phyloP scores from a whole-genome alignment of 306 rosid species.

The Arachis hypogaea region DNA sequence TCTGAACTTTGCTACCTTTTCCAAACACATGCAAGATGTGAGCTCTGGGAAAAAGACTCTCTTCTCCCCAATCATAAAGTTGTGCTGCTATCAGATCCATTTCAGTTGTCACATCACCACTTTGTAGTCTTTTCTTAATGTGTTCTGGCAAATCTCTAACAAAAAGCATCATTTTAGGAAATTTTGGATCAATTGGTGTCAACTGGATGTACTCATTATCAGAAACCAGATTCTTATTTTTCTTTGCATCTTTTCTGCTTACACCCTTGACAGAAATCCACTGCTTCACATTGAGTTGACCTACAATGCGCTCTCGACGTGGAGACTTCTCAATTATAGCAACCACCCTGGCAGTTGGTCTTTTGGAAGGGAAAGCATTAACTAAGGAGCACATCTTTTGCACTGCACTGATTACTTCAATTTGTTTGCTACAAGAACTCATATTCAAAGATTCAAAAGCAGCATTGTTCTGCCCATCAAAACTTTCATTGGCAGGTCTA shows the following conservation, averaged over 20 bases:
- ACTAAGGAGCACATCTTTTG: conserved; percentile 59
- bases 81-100: conserved; percentile 74
- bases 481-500: conserved; percentile 45
- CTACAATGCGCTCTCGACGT: conserved; percentile 68
- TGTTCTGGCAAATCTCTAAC: conserved; percentile 58
- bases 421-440: conserved; percentile 48
- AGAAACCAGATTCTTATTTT: conserved; percentile 44
- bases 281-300: conserved; percentile 62
- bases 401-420: conserved; percentile 49
- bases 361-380: conserved; percentile 69
- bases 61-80: conserved; percentile 74
- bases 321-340: conserved; percentile 72
- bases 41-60: conserved; percentile 68
- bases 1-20: conserved; percentile 61
- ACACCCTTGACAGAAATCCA: conserved; percentile 49
- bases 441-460: conserved; percentile 42
- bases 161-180: conserved; percentile 65
- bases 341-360: conserved; percentile 85
- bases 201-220: conserved; percentile 63
- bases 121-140: conserved; percentile 63
- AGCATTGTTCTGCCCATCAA: conserved; percentile 34
- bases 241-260: conserved; percentile 48
- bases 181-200: conserved; percentile 68
- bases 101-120: conserved; percentile 62
- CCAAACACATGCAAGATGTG: conserved; percentile 65